Conservation (phyloP, 441 rosid genomes). For the Syzygium syzygioides region DNA sequence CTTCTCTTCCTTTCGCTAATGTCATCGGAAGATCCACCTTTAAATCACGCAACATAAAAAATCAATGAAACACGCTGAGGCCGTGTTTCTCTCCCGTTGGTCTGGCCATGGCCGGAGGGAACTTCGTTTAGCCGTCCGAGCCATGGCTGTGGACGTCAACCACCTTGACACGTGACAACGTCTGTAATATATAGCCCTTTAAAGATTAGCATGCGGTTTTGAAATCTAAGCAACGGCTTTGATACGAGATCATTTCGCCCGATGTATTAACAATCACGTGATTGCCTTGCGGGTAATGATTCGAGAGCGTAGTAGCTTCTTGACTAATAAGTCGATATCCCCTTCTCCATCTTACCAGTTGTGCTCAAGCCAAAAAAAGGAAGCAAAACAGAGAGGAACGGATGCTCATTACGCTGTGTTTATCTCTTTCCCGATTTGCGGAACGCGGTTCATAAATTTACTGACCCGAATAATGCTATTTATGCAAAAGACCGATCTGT, state of each 20-base stretch:
- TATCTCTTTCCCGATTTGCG: rapidly evolving
- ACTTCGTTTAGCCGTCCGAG: not conserved
- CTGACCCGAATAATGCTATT: not conserved
- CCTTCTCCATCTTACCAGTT: not conserved
- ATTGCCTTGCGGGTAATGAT: not conserved
- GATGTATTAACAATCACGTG: rapidly evolving
- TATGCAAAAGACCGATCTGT: not conserved
- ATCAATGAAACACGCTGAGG: not conserved
- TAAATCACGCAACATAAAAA: not conserved
- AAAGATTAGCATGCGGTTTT: rapidly evolving
- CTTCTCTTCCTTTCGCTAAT: not conserved
- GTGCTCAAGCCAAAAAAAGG: not conserved
- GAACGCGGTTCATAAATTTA: not conserved
- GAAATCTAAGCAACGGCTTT: not conserved
- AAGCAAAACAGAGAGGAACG: not conserved
- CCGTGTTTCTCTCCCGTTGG: not conserved
- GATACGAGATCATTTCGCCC: not conserved
- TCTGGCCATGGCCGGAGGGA: rapidly evolving
- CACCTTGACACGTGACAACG: not conserved
- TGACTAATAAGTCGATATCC: not conserved
- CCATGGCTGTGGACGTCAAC: not conserved
- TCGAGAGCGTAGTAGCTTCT: not conserved
- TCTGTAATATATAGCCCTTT: not conserved
- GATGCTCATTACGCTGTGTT: not conserved
- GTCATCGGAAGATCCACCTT: not conserved